Evolutionary conservation across 2,329 filamentous ascomycete species (phyloP), one percentile per base, ranked within the genome.

Genomic region (Mycocentrospora acerina): DNA sequence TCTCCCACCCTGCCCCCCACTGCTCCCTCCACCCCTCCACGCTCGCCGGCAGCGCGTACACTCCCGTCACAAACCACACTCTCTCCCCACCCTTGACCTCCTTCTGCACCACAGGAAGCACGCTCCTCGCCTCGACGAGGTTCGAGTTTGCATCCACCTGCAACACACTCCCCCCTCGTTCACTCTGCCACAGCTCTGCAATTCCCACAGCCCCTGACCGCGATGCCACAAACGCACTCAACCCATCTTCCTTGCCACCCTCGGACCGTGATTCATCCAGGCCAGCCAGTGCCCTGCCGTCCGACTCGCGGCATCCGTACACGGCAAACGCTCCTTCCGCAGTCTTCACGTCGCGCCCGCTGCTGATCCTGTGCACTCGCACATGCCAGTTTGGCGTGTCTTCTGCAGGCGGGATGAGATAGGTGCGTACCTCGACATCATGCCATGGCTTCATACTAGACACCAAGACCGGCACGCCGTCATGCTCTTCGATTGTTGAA

Each of bases 71-170:
- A 59, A 87, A 86, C 83, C 83, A 88, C 25, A 71, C 74, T 18
- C 72, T 75, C 52, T 79, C 71, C 0, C 79, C 83, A 29, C 73
- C 71, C 36, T 70, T 69, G 24, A 90, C 62, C 17, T 79, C 81
- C 46, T 78, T 74, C 58, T 82, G 79, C 55, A 90, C 66, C 19
- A 83, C 83, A 16, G 87, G 87, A 51, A 90, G 78, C 28, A 85
- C 75, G 4, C 84, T 88, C 42, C 86, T 72, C 42, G 82, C 81
- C 68, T 88, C 82, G 2, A 89, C 74, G 24, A 90, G 68, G 66
- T 90, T 90, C 32, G 83, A 86, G 68, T 90, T 90, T 6, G 86
- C 85, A 60, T 90, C 87, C 9, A 85, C 84, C 40, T 88, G 82
- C 32, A 90, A 80, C 17, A 88, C 72, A 59, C 78, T 82, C 3